Evolutionary conservation across 106 monocot genomes (phyloP), one percentile per base, ranked within the genome.

Genomic region (Dendrobium huoshanense): DNA sequence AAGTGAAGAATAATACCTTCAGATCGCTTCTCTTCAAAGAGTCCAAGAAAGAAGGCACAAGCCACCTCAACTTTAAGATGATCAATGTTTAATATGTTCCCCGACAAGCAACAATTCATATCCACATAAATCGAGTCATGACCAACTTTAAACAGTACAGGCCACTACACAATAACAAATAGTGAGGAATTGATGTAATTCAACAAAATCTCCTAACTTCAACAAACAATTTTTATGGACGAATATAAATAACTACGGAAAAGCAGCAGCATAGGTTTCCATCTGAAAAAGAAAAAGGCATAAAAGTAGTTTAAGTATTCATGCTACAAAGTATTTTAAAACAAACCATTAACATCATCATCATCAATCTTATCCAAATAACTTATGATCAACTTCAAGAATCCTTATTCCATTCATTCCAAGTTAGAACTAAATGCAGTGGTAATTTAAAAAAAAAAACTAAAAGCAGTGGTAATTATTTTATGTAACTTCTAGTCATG

Each of bases 51-150:
- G 77, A 88, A 94, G 11, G 73, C 49, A 55, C 87, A 91, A 37
- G 92, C 92, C 42, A 92, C 87, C 82, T 89, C 90, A 79, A 85
- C 86, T 82, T 92, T 98, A 44, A 89, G 19, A 64, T 22, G 78
- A 61, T 92, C 89, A 58, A 79, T 80, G 73, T 74, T 81, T 78
- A 94, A 51, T 80, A 75, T 47, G 25, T 85, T 88, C 45, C 85
- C 87, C 80, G 85, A 79, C 47, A 85, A 80, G 87, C 91, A 92
- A 83, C 84, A 85, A 81, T 48, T 65, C n/a, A 82, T 33, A 75
- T 95, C 79, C 55, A 92, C 77, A 51, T 84, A 82, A 42, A 94
- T 77, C 20, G 88, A 55, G 16, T 89, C 79, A 77, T 74, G 61
- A 11, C 85, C 94, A 81, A 94, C 68, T 83, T 91, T 95, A 85